A percentile compares a stretch with the other conserved stretches of the same genome.
phyloP scores from a whole-genome alignment of 1,284 basidiomycete genomes.

The Ceratobasidium theobromae region DNA sequence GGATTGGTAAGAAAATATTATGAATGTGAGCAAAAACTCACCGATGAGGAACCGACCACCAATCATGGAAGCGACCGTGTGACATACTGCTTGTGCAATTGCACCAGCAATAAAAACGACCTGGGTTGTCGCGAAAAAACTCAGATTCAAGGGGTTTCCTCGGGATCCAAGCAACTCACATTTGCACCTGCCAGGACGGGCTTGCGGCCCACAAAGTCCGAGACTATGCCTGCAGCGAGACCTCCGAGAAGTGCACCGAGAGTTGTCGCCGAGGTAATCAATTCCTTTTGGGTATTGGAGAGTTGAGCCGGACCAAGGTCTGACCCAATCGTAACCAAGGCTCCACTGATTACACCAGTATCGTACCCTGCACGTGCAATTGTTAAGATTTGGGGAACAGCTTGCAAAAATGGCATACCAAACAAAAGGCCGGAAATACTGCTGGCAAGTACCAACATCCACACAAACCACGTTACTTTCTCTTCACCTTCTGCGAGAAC shows the following conservation, averaged over 20 bases:
- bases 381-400: neutral
- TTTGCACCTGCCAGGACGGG: constrained; percentile 71
- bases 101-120: constrained; percentile 76
- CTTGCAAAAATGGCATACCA: constrained; percentile 49
- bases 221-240: constrained; percentile 66
- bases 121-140: constrained; percentile 40
- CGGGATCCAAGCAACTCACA: constrained; percentile 40
- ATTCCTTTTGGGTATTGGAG: constrained; percentile 70
- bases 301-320: constrained; percentile 64
- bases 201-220: constrained; percentile 71
- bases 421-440: constrained; percentile 77
- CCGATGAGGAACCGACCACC: constrained; percentile 76
- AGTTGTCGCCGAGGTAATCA: constrained; percentile 79
- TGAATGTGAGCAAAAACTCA: constrained; percentile 38
- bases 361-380: constrained; percentile 62
- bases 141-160: constrained; percentile 36
- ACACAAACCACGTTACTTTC: constrained; percentile 66
- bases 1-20: neutral
- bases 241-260: constrained; percentile 76
- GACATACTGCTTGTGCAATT: constrained; percentile 64
- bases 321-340: constrained; percentile 68
- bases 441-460: constrained; percentile 54
- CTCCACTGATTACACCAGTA: constrained; percentile 77
- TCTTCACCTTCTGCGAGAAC: constrained; percentile 71
- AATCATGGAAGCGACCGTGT: constrained; percentile 73